Evolutionary conservation across 2,329 filamentous ascomycete species (phyloP), one percentile per base, ranked within the genome.

Genomic region (Pseudopithomyces maydicus): DNA sequence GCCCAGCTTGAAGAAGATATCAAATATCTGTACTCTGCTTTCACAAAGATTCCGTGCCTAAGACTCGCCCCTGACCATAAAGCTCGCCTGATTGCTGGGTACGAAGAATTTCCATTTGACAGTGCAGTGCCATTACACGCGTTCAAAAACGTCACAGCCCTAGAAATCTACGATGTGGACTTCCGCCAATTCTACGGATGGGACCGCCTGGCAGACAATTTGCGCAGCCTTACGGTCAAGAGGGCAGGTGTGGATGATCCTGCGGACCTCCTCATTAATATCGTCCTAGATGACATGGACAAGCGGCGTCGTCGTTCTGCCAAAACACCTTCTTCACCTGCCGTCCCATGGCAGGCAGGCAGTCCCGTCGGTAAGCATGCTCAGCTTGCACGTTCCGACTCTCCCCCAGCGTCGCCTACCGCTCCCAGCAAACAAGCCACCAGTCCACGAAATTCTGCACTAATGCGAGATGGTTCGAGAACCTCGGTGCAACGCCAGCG

Each of bases 31-130:
- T 99, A 97, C 79, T 98, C 95, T 41, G 92, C 95, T 55, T 99
- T 98, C 74, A 99, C 95, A 71, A 99, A 98, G 79, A 96, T 99
- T 42, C 95, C 95, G 0, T 97, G 91, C 71, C 81, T 99, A 61
- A 88, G 90, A 62, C 82, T 99, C 54, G 88, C 93, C 26, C 93
- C 93, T n/a, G 95, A 99, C 76, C 93, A 92, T 81, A 90, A 92
- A 65, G 93, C 94, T 47, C 88, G 90, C 52, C 81, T 97, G 59
- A 97, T 99, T 66, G 86, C 89, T 64, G 94, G 94, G 26, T 98
- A 95, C 73, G 95, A 99, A 77, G 94, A 97, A 77, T 99, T 98
- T 66, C 95, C 95, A 2, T 97, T 98, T 76, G 95, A 99, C 77
- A 97, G 92, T 22, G 95, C 95, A 19, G 95, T 99, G 29, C 95